Evolutionary conservation across 257 asterid species (phyloP), one percentile per base, ranked within the genome.

Genomic region (Nicotiana benthamiana): DNA sequence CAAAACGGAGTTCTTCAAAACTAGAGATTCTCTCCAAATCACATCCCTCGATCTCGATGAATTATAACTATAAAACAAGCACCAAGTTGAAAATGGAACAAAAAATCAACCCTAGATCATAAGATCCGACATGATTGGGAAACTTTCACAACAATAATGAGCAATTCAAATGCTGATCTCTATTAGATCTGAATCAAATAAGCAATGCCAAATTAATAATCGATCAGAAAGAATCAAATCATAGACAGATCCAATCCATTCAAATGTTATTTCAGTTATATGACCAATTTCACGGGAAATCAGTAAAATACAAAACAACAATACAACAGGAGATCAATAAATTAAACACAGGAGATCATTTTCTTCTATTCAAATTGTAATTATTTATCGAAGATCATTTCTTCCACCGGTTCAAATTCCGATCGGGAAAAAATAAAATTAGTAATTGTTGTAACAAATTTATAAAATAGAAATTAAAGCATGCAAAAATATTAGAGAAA

Each of bases 91-190:
- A 85, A 79, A 83, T 15, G 77, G 28, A 17, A 67, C 40, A 18
- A 61, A 54, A 26, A 26, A 30, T 27, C 52, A 48, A 80, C 3
- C 57, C 40, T 81, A 78, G 72, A 81, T 84, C 83, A 78, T 36
- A 12, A 70, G 80, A 4, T 53, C 24, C 28, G 7, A 18, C 74
- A 51, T 10, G 17, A 51, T 51, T 51, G 0, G 17, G 12, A 0
- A 72, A 22, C 2, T 22, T 40, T 0, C n/a, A 16, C 56, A 46
- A 72, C 24, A 72, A 24, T 8, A 32, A 48, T 74, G 24, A 48
- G 2, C 78, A 24, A 15, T 46, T 48, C 61, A 74, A 48, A 46
- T 74, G 24, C 20, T 3, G 3, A 46, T 15, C 4, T 74, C 40
- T 24, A 74, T 74, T 10, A 74, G 78, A 74, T 74, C 78, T 15